Conservation (phyloP, 345 rosid species). For the Euphorbia peplus region DNA sequence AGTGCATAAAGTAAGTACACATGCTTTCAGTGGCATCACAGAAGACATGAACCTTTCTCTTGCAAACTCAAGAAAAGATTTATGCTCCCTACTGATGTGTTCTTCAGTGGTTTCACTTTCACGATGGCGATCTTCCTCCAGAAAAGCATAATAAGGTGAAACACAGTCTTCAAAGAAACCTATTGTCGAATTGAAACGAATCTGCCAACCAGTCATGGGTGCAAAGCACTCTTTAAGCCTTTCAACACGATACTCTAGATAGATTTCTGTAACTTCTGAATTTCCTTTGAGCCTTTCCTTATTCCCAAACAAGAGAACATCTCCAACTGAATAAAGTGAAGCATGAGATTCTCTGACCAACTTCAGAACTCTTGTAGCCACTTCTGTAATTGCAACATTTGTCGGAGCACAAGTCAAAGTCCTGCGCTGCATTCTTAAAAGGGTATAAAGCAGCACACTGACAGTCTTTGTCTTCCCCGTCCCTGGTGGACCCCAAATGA, state of each 20-base stretch:
- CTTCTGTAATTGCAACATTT: conserved; percentile 45
- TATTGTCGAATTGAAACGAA: too few species aligned
- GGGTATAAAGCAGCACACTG: conserved; percentile 27
- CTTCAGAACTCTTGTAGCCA: conserved; percentile 40
- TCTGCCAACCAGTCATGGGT: too few species aligned
- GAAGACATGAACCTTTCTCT: conserved; percentile 14
- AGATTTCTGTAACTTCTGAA: too few species aligned
- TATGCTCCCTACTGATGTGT: not conserved
- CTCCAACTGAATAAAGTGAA: too few species aligned
- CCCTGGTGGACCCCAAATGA: conserved; percentile 59
- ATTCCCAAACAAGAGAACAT: too few species aligned
- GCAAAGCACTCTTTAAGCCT: too few species aligned
- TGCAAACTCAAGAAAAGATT: conserved; percentile 30
- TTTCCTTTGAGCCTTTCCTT: too few species aligned
- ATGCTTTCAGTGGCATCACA: conserved; percentile 17
- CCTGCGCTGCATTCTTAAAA: conserved; percentile 35
- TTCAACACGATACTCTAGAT: too few species aligned
- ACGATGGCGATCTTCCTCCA: too few species aligned
- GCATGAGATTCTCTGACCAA: conserved; percentile 28
- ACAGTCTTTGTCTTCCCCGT: conserved; percentile 54
- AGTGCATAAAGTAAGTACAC: conserved; percentile 25
- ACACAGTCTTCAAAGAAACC: too few species aligned
- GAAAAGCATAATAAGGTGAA: too few species aligned
- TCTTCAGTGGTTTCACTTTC: not conserved
- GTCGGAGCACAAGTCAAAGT: conserved; percentile 48